Percentiles rank a stretch among this genome's conserved stretches.
phyloP scores from a whole-genome alignment of 176 grass and related monocot species.

The Ensete ventricosum region DNA sequence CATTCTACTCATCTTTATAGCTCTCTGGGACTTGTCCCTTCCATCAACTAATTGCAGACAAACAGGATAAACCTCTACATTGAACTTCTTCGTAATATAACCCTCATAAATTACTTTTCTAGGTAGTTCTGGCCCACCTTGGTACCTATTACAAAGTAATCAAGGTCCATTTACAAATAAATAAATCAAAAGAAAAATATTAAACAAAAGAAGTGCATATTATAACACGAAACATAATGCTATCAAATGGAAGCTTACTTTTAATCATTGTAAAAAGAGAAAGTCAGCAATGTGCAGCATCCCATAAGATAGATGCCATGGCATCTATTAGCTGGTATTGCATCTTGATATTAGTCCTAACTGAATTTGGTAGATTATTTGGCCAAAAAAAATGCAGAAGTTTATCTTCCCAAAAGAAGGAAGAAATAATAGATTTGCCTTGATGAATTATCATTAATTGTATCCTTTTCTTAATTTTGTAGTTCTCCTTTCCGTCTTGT shows the following conservation, averaged over 20 bases:
- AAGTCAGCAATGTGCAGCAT: background rate
- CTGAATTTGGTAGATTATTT: too few species aligned
- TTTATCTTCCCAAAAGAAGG: too few species aligned
- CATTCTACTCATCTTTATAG: slow-evolving; percentile 69
- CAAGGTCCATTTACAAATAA: background rate
- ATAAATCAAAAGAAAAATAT: background rate
- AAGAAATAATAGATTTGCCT: too few species aligned
- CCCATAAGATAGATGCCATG: background rate
- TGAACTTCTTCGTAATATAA: slow-evolving; percentile 36
- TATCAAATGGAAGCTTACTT: background rate
- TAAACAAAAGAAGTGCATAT: background rate
- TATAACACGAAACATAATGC: background rate
- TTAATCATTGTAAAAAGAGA: background rate
- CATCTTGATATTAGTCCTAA: too few species aligned
- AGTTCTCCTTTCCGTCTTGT: too few species aligned
- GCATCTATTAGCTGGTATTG: too few species aligned
- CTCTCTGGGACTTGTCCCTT: slow-evolving; percentile 34
- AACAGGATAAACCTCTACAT: slow-evolving; percentile 91
- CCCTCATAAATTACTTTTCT: slow-evolving; percentile 63
- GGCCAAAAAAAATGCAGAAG: too few species aligned
- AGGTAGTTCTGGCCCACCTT: slow-evolving; percentile 77
- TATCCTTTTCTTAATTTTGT: too few species aligned
- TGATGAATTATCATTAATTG: too few species aligned
- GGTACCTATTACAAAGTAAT: slow-evolving; percentile 49
- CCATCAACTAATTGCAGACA: slow-evolving; percentile 58